Conservation (phyloP, 2,329 filamentous ascomycete species). For the Didymella keratinophila region DNA sequence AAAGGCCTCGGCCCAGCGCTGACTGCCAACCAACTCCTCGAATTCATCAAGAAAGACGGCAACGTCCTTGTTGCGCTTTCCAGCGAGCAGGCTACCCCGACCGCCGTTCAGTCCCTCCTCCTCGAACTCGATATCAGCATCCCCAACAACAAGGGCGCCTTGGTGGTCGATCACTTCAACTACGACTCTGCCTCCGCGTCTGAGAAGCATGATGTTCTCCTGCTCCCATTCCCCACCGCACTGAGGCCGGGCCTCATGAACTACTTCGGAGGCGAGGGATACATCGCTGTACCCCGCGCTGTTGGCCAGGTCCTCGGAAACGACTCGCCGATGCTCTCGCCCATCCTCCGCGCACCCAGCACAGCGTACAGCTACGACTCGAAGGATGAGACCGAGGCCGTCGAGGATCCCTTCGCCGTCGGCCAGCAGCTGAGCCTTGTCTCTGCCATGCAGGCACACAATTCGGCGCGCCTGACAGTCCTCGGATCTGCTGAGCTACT, state of each 20-base stretch:
- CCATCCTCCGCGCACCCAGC: constrained; percentile 80
- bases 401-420: constrained; percentile 85
- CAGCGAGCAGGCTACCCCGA: constrained; percentile 72
- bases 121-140: constrained; percentile 88
- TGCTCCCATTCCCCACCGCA: constrained; percentile 73
- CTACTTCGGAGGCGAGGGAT: constrained; percentile 74
- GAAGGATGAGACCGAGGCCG: constrained; percentile 75
- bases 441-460: constrained; percentile 88
- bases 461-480: constrained; percentile 88
- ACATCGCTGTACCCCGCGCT: constrained; percentile 82
- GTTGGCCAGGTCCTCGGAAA: constrained; percentile 84
- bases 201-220: constrained; percentile 87
- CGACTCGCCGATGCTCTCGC: constrained; percentile 75
- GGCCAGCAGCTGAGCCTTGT: constrained; percentile 85
- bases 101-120: constrained; percentile 78
- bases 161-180: constrained; percentile 95
- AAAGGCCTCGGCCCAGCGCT: constrained; percentile 93
- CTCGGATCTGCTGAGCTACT: constrained; percentile 87
- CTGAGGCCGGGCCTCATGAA: constrained; percentile 74
- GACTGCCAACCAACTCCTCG: constrained; percentile 83
- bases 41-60: constrained; percentile 90
- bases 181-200: constrained; percentile 79
- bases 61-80: constrained; percentile 90
- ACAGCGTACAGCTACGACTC: constrained; percentile 95
- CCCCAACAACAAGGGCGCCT: constrained; percentile 82